phyloP scores from a whole-genome alignment of 2,329 filamentous ascomycete species.

The Plenodomus lindquistii region DNA sequence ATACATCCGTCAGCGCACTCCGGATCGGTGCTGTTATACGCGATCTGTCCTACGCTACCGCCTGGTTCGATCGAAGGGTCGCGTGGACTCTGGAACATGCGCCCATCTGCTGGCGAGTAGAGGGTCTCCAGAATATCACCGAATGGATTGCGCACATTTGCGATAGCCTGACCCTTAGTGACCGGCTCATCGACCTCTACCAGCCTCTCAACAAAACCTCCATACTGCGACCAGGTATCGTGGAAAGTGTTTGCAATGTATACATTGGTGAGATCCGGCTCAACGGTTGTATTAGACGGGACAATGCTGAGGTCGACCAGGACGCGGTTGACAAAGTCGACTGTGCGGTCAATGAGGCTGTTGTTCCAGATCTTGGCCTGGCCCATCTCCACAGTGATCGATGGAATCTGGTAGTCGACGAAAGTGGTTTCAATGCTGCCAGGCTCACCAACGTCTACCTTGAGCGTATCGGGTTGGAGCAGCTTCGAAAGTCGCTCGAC shows the following conservation, averaged over 20 bases:
- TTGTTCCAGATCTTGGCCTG: slow-evolving; percentile 45
- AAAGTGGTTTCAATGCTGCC: slow-evolving; percentile 47
- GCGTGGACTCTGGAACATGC: slow-evolving; percentile 39
- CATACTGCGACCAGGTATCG: slow-evolving; percentile 28
- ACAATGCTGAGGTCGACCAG: slow-evolving; percentile 25
- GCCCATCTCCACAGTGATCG: slow-evolving; percentile 47
- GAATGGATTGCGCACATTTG: slow-evolving; percentile 41
- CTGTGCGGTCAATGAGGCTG: slow-evolving; percentile 41
- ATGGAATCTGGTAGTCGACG: slow-evolving; percentile 39
- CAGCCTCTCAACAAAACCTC: slow-evolving; percentile 35
- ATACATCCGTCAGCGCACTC: slow-evolving; percentile 37
- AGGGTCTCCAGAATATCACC: slow-evolving; percentile 44
- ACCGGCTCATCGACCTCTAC: slow-evolving; percentile 41
- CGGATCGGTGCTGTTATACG: slow-evolving; percentile 42
- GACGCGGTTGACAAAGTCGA: slow-evolving; percentile 32
- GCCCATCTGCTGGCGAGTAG: slow-evolving; percentile 35
- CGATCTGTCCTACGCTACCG: slow-evolving; percentile 39
- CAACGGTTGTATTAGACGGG: slow-evolving; percentile 34
- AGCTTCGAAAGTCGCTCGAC: slow-evolving; percentile 47
- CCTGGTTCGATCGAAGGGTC: slow-evolving; percentile 44
- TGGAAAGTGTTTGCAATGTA: slow-evolving; percentile 39
- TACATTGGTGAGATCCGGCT: slow-evolving; percentile 36
- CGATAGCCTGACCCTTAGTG: slow-evolving; percentile 42
- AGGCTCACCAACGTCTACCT: slow-evolving; percentile 46
- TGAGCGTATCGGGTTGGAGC: slow-evolving; percentile 45